phyloP scores from a whole-genome alignment of 2,329 filamentous ascomycete genomes.

The Lachnellula willkommii region DNA sequence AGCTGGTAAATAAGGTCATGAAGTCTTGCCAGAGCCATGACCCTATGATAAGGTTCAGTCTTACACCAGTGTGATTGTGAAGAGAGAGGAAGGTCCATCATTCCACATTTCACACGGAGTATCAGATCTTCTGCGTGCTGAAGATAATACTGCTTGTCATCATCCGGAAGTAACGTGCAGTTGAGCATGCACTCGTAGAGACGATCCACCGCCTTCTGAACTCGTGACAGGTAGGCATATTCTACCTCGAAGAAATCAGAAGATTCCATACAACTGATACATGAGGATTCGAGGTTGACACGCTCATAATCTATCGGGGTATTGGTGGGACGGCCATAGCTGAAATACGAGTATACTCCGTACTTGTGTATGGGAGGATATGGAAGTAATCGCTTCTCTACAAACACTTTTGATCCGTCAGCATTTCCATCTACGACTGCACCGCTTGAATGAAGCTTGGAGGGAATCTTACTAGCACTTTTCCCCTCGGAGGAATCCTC shows the following conservation, averaged over 20 bases:
- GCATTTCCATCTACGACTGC: too few species aligned
- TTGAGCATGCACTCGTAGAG: not conserved
- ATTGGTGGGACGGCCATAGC: not conserved
- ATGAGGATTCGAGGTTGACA: not conserved
- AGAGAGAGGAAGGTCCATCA: not conserved
- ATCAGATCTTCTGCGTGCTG: too few species aligned
- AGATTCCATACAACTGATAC: not conserved
- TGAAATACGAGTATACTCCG: not conserved
- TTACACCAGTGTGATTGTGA: not conserved
- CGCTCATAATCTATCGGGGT: not conserved
- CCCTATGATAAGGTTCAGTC: not conserved
- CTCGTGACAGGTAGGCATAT: not conserved
- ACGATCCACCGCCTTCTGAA: not conserved
- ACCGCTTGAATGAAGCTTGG: too few species aligned
- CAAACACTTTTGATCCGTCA: too few species aligned
- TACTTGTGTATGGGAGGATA: not conserved
- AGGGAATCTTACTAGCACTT: too few species aligned
- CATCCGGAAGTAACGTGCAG: not conserved
- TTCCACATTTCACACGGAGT: too few species aligned
- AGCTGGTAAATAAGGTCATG: not conserved
- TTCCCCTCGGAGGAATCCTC: too few species aligned
- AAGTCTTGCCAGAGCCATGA: not conserved
- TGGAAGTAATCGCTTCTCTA: not conserved
- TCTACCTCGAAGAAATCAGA: not conserved
- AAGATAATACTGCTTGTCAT: too few species aligned